phyloP scores from a whole-genome alignment of 148 eudicot species.

The Vaccinium macrocarpon region DNA sequence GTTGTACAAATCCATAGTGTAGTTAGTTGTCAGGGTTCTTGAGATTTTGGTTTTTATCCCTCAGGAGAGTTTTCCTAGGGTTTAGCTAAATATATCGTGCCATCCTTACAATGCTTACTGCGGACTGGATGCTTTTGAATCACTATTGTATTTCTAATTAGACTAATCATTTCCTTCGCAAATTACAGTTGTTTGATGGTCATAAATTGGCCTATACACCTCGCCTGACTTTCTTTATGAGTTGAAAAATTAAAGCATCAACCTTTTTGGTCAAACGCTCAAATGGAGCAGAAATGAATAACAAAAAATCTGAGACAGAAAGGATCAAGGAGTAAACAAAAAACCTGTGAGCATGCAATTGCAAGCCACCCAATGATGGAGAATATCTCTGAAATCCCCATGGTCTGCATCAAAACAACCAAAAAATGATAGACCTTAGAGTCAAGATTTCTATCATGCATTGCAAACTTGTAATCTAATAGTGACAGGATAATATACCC shows the following conservation, averaged over 20 bases:
- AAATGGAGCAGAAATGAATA: neutral
- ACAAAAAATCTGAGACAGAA: neutral
- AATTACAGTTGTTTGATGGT: neutral
- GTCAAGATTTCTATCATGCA: constrained; percentile 8
- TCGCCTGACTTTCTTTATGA: neutral
- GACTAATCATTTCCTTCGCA: neutral
- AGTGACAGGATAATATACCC: constrained; percentile 39
- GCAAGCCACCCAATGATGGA: constrained; percentile 62
- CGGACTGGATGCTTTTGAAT: no score
- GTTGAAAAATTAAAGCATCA: neutral
- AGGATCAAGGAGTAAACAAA: neutral
- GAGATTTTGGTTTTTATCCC: neutral
- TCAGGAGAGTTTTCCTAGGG: neutral
- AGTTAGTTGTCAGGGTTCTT: neutral
- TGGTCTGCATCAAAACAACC: constrained; percentile 40
- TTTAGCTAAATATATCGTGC: no score
- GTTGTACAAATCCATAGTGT: neutral
- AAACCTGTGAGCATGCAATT: constrained; percentile 59
- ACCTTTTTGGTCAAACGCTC: neutral
- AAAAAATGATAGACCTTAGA: neutral
- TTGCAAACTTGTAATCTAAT: neutral
- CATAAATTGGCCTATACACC: neutral
- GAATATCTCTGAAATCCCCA: constrained; percentile 54
- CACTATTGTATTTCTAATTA: neutral
- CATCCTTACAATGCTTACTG: no score